phyloP scores from a whole-genome alignment of 2,329 filamentous ascomycete species.

The Xylaria sp. region DNA sequence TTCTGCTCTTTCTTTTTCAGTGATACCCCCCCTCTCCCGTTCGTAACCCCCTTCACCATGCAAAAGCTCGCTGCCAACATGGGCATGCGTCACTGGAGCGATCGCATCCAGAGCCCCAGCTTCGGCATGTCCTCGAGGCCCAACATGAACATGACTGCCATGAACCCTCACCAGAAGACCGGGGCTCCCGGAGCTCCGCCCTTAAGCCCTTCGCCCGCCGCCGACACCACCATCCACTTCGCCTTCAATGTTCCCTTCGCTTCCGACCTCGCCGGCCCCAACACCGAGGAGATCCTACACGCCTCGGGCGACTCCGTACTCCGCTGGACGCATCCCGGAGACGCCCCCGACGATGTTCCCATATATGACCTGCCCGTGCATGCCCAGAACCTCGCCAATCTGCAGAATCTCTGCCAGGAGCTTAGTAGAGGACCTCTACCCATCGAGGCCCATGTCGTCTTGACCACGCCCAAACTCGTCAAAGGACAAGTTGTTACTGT shows the following conservation, averaged over 20 bases:
- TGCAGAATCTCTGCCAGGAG: constrained; percentile 83
- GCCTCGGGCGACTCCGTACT: constrained; percentile 88
- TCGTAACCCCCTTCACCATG: constrained; percentile 61
- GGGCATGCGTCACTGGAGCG: constrained; percentile 79
- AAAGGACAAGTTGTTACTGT: constrained; percentile 84
- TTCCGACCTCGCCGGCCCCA: constrained; percentile 89
- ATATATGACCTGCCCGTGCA: constrained; percentile 94
- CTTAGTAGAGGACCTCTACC: constrained; percentile 77
- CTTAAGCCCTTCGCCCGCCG: constrained; percentile 74
- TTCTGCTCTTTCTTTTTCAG: constrained; percentile 42
- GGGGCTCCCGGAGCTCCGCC: constrained; percentile 63
- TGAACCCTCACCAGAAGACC: constrained; percentile 69
- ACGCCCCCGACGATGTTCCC: constrained; percentile 83
- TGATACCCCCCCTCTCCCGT: constrained; percentile 44
- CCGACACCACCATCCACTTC: constrained; percentile 85
- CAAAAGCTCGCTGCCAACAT: constrained; percentile 75
- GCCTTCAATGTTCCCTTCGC: constrained; percentile 98
- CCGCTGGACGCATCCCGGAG: constrained; percentile 93
- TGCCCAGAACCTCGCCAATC: constrained; percentile 81
- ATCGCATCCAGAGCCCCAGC: constrained; percentile 72
- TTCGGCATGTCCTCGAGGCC: constrained; percentile 70
- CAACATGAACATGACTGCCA: constrained; percentile 65
- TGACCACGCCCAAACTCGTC: constrained; percentile 79
- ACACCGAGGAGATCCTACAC: constrained; percentile 94
- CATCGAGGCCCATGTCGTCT: constrained; percentile 85